Evolutionary conservation across 1,284 basidiomycete genomes (phyloP), one percentile per base, ranked within the genome.

Genomic region (Inonotus hispidus): DNA sequence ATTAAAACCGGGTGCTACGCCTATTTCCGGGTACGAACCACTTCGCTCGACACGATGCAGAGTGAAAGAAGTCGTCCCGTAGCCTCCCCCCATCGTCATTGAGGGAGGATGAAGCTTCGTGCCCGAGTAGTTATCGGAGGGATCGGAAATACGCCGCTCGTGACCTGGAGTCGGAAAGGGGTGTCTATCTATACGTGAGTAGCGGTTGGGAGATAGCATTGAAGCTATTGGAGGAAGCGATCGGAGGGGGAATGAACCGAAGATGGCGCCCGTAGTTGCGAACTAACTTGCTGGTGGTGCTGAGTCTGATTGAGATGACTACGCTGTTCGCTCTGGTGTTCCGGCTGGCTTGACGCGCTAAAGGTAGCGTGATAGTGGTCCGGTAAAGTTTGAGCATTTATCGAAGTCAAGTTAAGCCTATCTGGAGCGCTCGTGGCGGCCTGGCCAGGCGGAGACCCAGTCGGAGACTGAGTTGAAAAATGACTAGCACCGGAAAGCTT

Each of bases 171-270:
- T 14, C 10, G 56, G 56, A 52, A 46, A 58, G 3, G 56, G 14
- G 19, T 54, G 54, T 37, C 56, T 43, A 27, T 58, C 60, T 5
- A 53, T 21, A 23, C 56, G 56, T 38, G 52, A 37, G 27, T 55
- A 59, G 21, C 56, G 43, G 35, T 47, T 53, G 16, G 56, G 38
- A 21, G 61, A 50, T 39, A 62, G 61, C 61, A 62, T 62, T 5
- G 61, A 49, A 8, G 61, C 39, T 27, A 58, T 6, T 39, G 61
- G 45, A 29, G 61, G 43, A 59, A 62, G 41, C 58, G 61, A 39
- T 61, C 60, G 25, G 60, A 56, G 29, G 47, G 61, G n/a, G 61
- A 62, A 29, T 62, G 61, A 14, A 58, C 39, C n/a, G 61, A 56
- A 27, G 61, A 59, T 10, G 56, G 50, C 23, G 60, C 35, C 38